Percentiles rank a stretch among this genome's conserved stretches.
Evolutionary conservation across 2,329 filamentous ascomycete species (phyloP).

Genomic region (Lasiodiplodia citricola): DNA sequence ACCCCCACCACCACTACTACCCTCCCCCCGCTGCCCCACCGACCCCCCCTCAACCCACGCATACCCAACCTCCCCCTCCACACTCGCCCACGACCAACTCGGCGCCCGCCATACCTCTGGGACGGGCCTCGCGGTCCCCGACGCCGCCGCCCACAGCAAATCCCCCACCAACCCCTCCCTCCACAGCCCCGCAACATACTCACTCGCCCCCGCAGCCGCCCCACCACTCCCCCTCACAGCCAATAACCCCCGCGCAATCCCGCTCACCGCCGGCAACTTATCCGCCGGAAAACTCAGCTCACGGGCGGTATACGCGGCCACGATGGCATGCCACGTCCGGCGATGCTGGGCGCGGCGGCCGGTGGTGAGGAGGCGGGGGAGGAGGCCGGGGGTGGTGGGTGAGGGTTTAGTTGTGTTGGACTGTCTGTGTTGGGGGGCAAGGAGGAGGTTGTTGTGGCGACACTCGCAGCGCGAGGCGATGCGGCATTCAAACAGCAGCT

Average conservation of each 20-base stretch:
- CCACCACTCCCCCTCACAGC: neutral
- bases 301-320: constrained; percentile 38
- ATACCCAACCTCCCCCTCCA: constrained; percentile 37
- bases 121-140: neutral
- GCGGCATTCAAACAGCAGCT: constrained; percentile 43
- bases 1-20: constrained; percentile 21
- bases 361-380: constrained; percentile 39
- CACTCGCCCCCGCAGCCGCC: constrained; percentile 25
- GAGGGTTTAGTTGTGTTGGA: constrained; percentile 27
- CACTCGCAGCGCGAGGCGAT: constrained; percentile 41
- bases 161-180: constrained; percentile 38
- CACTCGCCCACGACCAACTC: constrained; percentile 41
- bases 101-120: constrained; percentile 28
- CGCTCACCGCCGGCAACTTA: constrained; percentile 42
- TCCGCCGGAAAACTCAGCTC: constrained; percentile 37
- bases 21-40: constrained; percentile 29
- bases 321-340: constrained; percentile 41
- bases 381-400: constrained; percentile 39
- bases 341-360: constrained; percentile 33
- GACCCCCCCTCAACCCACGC: constrained; percentile 24
- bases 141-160: constrained; percentile 34
- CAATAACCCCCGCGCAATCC: constrained; percentile 40
- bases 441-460: constrained; percentile 25
- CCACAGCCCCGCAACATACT: constrained; percentile 44
- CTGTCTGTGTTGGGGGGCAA: neutral